Evolutionary conservation across 139 green algal species (phyloP).

Genomic region (Chlorella ohadii): DNA sequence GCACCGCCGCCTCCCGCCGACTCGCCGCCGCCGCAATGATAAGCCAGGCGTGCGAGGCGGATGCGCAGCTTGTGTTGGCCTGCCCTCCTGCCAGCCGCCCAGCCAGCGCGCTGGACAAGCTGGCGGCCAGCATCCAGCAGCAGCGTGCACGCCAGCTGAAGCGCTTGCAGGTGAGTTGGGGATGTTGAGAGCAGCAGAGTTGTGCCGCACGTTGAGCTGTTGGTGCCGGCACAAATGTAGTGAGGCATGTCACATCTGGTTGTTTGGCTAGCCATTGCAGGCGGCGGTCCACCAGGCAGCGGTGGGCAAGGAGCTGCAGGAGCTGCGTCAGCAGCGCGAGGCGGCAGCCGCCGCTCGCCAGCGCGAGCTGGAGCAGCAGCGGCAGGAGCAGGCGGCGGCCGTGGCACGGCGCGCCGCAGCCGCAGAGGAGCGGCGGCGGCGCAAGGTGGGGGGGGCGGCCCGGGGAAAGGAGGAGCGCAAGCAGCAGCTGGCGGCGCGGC

Average conservation of each 20-base stretch:
- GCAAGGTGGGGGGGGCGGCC: background rate
- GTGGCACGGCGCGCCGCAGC: background rate
- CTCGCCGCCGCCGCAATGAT: background rate
- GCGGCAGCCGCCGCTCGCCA: background rate
- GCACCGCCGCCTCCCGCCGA: too few relatives aligned
- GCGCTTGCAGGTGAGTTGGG: too few relatives aligned
- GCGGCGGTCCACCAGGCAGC: background rate
- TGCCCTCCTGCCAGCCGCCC: background rate
- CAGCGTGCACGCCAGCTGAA: background rate
- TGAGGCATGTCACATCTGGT: too few relatives aligned
- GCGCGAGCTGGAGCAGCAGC: background rate
- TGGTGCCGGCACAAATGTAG: too few relatives aligned
- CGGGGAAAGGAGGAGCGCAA: background rate
- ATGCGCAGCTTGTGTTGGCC: background rate
- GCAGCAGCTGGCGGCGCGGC: background rate
- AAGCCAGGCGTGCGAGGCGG: background rate
- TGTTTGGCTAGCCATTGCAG: too few relatives aligned
- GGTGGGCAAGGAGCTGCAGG: background rate
- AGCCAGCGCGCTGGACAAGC: constrained; percentile 5
- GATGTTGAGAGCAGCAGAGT: too few relatives aligned
- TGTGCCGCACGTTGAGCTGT: too few relatives aligned
- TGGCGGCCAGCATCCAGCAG: constrained; percentile 5
- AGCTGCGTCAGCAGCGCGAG: background rate
- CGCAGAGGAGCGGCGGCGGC: background rate
- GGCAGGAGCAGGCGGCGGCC: background rate